Base-by-base conservation (phyloP, 495 filamentous ascomycete genomes). In the Penicillium bovifimosum region DNA sequence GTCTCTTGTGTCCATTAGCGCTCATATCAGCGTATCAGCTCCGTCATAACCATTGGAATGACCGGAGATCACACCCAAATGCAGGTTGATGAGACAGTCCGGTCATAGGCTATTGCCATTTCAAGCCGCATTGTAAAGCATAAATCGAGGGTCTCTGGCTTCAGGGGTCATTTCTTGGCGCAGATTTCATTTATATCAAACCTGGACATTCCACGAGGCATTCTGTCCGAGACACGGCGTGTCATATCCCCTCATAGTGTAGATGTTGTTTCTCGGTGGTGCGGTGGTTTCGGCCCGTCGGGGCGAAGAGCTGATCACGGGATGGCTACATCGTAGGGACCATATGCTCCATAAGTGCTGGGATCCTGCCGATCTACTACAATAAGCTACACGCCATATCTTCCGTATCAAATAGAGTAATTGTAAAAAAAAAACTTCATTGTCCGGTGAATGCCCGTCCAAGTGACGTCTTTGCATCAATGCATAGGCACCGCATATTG, bases 141-240 rank as follows among this genome's bases (percentile, higher is more conserved):
- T 36, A 24, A 24, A 36, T 36, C 13, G 34, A 6, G 38, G 28
- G 34, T 39, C 32, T 41, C 38, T 13, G 34, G 31, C 24, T 39
- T 14, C 40, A 39, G 20, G 35, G 29, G 29, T 8, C 26, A 36
- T 14, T 43, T 20, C 56, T 55, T 55, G 56, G 56, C 39, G 29
- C 38, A 39, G 46, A 38, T 26, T 54, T 58, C 58, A 61, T 61
- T 38, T 55, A 61, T 58, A 48, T 52, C 52, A 61, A 52, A 55
- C 59, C 48, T 34, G 31, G 35, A 46, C 45, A 52, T 26, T 44
- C 17, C 17, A 18, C 47, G 41, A 45, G 46, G 33, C 9, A 52
- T 47, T 28, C 28, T 48, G 33, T 56, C 43, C 24, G 33, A 54
- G 28, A 33, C 11, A 6, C 41, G 13, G 26, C 17, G 5, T n/a